Conservation (phyloP, 805 yeast species). For the Diddensiella santjacobensis region DNA sequence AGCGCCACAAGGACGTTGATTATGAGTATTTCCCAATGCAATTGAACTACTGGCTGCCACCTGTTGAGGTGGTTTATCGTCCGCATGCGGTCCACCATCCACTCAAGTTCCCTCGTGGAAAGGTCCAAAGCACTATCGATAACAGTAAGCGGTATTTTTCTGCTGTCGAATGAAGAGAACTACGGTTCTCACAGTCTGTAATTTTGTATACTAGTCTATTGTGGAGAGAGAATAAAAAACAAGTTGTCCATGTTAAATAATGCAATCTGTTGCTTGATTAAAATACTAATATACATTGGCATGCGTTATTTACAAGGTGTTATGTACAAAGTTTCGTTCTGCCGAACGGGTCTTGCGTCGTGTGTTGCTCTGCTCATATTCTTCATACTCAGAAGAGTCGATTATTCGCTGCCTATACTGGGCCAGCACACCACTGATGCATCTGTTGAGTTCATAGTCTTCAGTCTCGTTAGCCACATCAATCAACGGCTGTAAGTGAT, state of each 20-base stretch:
- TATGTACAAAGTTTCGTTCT: neutral
- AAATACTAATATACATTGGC: neutral
- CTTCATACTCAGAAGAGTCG: neutral
- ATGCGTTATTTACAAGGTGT: neutral
- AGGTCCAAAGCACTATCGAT: conserved; percentile 10
- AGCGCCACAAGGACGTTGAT: conserved; percentile 20
- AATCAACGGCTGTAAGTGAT: conserved; percentile 34
- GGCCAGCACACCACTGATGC: conserved; percentile 4
- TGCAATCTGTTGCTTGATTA: neutral
- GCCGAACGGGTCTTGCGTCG: neutral
- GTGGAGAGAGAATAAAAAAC: neutral
- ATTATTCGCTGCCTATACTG: neutral
- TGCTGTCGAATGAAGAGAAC: conserved; percentile 23
- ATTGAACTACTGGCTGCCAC: conserved; percentile 49
- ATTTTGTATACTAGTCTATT: too few relatives aligned
- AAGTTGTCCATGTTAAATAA: neutral
- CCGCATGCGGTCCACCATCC: conserved; percentile 53
- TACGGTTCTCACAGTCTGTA: too few relatives aligned
- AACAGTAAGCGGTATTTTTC: conserved; percentile 23
- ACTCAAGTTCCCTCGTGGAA: conserved; percentile 21
- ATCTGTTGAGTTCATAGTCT: conserved; percentile 31
- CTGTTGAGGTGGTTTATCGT: conserved; percentile 52
- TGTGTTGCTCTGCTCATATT: neutral
- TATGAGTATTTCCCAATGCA: conserved; percentile 52
- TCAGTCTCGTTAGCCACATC: conserved; percentile 42